These are phyloP conservation scores for Aphanomyces cochlioides DNA, from an alignment of 352 stramenopile genomes.

Conservation along the genomic window DNA sequence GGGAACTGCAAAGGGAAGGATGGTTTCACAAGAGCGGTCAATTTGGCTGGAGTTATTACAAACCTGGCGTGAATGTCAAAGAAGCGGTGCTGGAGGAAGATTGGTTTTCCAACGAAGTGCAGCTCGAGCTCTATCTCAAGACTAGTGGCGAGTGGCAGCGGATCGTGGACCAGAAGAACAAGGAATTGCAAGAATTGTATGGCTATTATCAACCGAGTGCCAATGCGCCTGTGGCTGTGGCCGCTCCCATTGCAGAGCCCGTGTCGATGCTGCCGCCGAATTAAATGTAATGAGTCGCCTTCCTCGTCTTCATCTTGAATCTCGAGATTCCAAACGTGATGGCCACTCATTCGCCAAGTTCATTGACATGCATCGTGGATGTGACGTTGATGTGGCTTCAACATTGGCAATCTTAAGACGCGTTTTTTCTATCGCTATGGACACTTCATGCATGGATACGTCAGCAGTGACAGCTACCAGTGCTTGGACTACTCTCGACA, in stretches of 20 bases:
- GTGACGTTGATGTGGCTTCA: neutral
- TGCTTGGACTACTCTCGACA: too few species aligned
- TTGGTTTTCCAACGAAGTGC: slow-evolving; percentile 16
- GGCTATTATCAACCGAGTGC: neutral
- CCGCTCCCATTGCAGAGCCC: too few species aligned
- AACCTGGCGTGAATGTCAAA: slow-evolving; percentile 1
- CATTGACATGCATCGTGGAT: too few species aligned
- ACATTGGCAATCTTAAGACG: neutral
- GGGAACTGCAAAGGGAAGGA: slow-evolving; percentile 9
- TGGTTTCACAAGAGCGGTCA: slow-evolving; percentile 17
- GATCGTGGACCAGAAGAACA: slow-evolving; percentile 16
- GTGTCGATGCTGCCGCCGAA: too few species aligned
- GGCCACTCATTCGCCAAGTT: neutral
- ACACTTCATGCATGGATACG: too few species aligned
- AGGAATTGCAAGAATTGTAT: slow-evolving; percentile 16
- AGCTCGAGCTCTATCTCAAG: slow-evolving; percentile 16
- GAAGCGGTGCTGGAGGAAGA: slow-evolving; percentile 9
- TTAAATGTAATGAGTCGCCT: too few species aligned
- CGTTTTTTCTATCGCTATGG: too few species aligned
- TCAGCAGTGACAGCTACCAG: too few species aligned
- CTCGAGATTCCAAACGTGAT: neutral
- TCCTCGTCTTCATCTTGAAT: neutral
- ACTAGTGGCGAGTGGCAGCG: slow-evolving; percentile 13
- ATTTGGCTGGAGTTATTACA: slow-evolving; percentile 20
- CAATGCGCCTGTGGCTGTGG: too few species aligned